These are phyloP conservation scores for Kurtzmaniella quercitrusa DNA, from an alignment of 1,139 yeast genomes.

Conservation along the genomic window DNA sequence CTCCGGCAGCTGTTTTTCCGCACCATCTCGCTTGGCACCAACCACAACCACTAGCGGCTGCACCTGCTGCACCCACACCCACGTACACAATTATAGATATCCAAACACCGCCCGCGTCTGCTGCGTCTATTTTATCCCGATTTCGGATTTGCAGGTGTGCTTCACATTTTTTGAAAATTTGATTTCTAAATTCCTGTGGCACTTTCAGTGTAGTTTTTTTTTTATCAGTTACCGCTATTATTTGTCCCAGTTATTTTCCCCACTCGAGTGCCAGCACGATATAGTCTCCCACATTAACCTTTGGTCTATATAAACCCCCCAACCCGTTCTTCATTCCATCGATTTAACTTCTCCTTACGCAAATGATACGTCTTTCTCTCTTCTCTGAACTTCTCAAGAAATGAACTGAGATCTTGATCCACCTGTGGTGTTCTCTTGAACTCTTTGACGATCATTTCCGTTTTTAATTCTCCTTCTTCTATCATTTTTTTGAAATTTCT, in stretches of 20 bases:
- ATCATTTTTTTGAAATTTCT: conserved; percentile 25
- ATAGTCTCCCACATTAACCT: too few species aligned
- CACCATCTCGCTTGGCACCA: not conserved
- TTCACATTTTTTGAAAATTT: too few species aligned
- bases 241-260: not conserved
- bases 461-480: conserved; percentile 21
- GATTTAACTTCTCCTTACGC: conserved; percentile 52
- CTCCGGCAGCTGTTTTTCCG: not conserved
- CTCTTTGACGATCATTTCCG: conserved; percentile 17
- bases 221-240: not conserved
- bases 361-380: conserved; percentile 50
- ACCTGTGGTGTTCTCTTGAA: conserved; percentile 9
- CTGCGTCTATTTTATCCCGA: too few species aligned
- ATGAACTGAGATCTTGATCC: conserved; percentile 21
- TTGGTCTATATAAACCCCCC: conserved; percentile 44
- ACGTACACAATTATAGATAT: too few species aligned
- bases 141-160: too few species aligned
- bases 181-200: too few species aligned
- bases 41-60: not conserved
- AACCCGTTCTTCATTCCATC: conserved; percentile 68
- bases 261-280: too few species aligned
- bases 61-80: too few species aligned
- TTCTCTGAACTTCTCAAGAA: conserved; percentile 41
- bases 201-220: too few species aligned
- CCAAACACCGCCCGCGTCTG: too few species aligned